Evolutionary conservation across 805 yeast genomes (phyloP), one percentile per base, ranked within the genome.

Genomic region (Kodamaea hsintzibuensis): DNA sequence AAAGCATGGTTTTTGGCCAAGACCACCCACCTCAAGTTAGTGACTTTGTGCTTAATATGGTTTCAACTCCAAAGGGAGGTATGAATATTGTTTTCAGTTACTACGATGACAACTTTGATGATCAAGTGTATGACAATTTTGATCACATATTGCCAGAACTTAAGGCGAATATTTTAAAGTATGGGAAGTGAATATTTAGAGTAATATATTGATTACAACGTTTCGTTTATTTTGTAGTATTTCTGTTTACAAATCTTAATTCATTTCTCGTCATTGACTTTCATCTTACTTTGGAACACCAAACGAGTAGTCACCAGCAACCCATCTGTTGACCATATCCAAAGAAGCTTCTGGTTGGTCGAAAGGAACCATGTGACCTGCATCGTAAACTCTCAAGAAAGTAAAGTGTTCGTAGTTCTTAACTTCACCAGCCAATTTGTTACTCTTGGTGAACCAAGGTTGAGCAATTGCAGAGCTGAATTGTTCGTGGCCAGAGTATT

Each of bases 291-390:
- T 8, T 10, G 37, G 17, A 13, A 13, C 19, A 14, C 54, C 55
- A 19, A 48, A 56, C 13, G 56, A 35, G 48, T 77, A 82, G 67
- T 88, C 87, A 27, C 95, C 96, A 43, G 72, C 60, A 48, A 90
- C 72, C 98, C 98, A 93, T 68, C 87, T 81, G 76, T 90, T 88
- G 58, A 92, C 81, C 91, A 92, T 86, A 53, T 83, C 91, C 58
- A 88, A 77, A 1, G 96, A 75, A 64, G 80, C 79, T 62, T 82
- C 84, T 16, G 97, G 96, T 75, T 88, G 93, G 72, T 92, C 92
- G 64, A 74, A 86, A 14, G 98, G 98, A 57, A 91, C 97, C 97
- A 92, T 91, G 73, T 93, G 98, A 25, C 98, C 98, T 50, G 96
- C 98, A 58, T 84, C 93, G 64, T 78, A 92, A 8, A 92, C 83